Evolutionary conservation across 1,284 basidiomycete genomes (phyloP).

Genomic region (Mycosarcoma mackinlayi): DNA sequence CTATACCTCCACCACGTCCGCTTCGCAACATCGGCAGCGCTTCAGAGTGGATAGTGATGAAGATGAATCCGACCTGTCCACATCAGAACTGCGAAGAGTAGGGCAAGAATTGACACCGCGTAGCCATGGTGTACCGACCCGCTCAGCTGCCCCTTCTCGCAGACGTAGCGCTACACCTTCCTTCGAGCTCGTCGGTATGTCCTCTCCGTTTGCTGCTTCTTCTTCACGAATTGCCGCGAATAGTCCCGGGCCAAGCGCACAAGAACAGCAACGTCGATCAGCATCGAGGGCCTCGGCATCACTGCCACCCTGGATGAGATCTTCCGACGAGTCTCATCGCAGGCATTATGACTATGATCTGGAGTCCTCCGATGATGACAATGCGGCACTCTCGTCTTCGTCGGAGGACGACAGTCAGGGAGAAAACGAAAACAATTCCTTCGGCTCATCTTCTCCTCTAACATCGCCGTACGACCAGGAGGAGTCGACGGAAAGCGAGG

Average conservation of each 20-base stretch:
- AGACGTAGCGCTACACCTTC: conserved; percentile 31
- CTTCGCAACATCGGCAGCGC: conserved; percentile 15
- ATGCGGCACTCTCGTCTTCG: conserved; percentile 25
- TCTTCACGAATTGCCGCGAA: conserved; percentile 5
- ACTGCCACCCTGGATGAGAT: conserved; percentile 40
- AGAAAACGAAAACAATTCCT: conserved; percentile 13
- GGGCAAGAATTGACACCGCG: conserved; percentile 9
- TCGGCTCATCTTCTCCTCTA: conserved; percentile 22
- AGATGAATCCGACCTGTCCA: too few species aligned
- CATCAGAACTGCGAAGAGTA: not conserved
- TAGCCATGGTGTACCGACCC: not conserved
- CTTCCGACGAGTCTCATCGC: conserved; percentile 13
- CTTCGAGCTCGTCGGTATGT: conserved; percentile 38
- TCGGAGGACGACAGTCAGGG: conserved; percentile 19
- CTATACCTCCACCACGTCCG: conserved; percentile 10
- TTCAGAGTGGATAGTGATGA: conserved; percentile 12
- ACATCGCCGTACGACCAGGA: conserved; percentile 34
- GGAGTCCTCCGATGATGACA: conserved; percentile 38
- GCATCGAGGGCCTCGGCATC: conserved; percentile 2
- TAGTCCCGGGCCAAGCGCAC: conserved; percentile 1
- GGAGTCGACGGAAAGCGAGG: conserved; percentile 39
- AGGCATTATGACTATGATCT: conserved; percentile 12
- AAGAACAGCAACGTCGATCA: conserved; percentile 1
- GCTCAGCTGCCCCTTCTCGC: conserved; percentile 4
- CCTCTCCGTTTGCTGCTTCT: conserved; percentile 20